These are phyloP conservation scores for Penicillium chermesinum DNA, from an alignment of 495 filamentous ascomycete species.

Conservation along the genomic window DNA sequence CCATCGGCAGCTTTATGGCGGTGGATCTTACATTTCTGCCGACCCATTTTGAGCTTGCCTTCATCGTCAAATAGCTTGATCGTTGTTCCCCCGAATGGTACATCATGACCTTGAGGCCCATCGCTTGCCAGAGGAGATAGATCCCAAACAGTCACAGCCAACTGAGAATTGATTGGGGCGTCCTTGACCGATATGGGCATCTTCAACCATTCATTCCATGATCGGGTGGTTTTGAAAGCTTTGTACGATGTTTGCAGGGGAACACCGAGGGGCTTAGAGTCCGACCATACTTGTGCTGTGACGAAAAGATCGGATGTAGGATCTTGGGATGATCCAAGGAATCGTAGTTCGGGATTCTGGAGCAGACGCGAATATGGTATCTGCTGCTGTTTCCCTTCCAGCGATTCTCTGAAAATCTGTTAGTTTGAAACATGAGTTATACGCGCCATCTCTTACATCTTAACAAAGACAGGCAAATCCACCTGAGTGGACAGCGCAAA, in stretches of 20 bases:
- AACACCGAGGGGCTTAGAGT: slow-evolving; percentile 89
- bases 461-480: slow-evolving; percentile 71
- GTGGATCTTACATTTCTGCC: slow-evolving; percentile 86
- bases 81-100: slow-evolving; percentile 93
- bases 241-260: slow-evolving; percentile 90
- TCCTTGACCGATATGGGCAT: slow-evolving; percentile 78
- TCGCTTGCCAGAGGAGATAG: slow-evolving; percentile 69
- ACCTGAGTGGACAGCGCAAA: slow-evolving; percentile 83
- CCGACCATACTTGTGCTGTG: slow-evolving; percentile 89
- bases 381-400: slow-evolving; percentile 81
- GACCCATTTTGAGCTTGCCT: slow-evolving; percentile 80
- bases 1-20: slow-evolving; percentile 82
- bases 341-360: slow-evolving; percentile 68
- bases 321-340: slow-evolving; percentile 75
- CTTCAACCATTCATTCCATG: slow-evolving; percentile 95
- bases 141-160: slow-evolving; percentile 96
- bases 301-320: slow-evolving; percentile 83
- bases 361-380: slow-evolving; percentile 74
- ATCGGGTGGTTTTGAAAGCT: slow-evolving; percentile 70
- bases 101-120: slow-evolving; percentile 62
- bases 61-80: slow-evolving; percentile 86
- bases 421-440: slow-evolving; percentile 6
- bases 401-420: slow-evolving; percentile 55
- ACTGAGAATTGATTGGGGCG: slow-evolving; percentile 69
- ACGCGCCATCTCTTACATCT: slow-evolving; percentile 56